Percentiles rank a stretch among this genome's conserved stretches.
Conservation (phyloP, 257 asterid species). For the Solanum dulcamara region DNA sequence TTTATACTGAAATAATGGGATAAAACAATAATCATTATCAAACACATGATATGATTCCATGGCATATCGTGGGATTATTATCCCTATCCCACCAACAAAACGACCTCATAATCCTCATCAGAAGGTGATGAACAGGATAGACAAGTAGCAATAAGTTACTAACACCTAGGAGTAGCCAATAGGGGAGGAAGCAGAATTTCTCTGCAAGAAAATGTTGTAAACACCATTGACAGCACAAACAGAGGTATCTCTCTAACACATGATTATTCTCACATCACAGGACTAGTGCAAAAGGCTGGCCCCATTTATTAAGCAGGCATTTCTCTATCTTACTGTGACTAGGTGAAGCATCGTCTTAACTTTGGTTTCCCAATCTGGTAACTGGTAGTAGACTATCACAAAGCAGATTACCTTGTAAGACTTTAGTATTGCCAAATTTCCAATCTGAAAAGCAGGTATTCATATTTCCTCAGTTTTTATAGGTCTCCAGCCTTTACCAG, state of each 20-base stretch:
- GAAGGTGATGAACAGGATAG: too few species aligned
- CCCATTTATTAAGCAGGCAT: background rate
- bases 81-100: too few species aligned
- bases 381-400: background rate
- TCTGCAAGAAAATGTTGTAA: background rate
- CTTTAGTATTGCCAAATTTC: background rate
- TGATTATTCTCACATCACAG: background rate
- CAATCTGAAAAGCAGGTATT: background rate
- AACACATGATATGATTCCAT: too few species aligned
- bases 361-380: background rate
- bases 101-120: too few species aligned
- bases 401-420: background rate
- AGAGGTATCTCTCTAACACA: background rate
- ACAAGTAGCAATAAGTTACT: too few species aligned
- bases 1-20: background rate
- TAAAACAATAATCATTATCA: background rate
- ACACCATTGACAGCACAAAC: background rate
- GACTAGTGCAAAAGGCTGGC: background rate
- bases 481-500: slow-evolving; percentile 42
- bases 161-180: background rate
- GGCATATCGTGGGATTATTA: too few species aligned
- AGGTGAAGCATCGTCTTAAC: background rate
- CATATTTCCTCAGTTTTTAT: slow-evolving; percentile 45
- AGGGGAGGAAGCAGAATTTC: background rate
- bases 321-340: background rate